phyloP scores from a whole-genome alignment of 2,329 filamentous ascomycete genomes.

The Trichoderma aggressivum region DNA sequence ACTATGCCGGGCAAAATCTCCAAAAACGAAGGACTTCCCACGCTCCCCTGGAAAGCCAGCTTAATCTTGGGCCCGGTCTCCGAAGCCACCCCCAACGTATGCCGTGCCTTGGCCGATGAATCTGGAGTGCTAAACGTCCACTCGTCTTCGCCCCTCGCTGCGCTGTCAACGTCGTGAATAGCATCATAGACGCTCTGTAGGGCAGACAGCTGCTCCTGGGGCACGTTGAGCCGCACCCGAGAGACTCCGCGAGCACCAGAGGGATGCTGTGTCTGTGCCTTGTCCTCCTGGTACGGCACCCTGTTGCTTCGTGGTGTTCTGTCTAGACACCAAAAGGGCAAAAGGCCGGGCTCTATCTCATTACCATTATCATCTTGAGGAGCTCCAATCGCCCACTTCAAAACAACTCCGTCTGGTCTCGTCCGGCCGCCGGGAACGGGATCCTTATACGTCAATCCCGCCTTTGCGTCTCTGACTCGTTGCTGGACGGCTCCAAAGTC shows the following conservation, averaged over 20 bases:
- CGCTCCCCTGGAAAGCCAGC: slow-evolving; percentile 20
- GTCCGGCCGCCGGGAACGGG: slow-evolving; percentile 52
- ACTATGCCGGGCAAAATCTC: slow-evolving; percentile 23
- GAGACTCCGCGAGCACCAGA: slow-evolving; percentile 51
- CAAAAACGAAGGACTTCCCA: slow-evolving; percentile 20
- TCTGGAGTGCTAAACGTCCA: slow-evolving; percentile 22
- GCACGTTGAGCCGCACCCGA: slow-evolving; percentile 39
- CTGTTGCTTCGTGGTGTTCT: slow-evolving; percentile 53
- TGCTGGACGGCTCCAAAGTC: slow-evolving; percentile 39
- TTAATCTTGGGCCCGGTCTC: slow-evolving; percentile 14
- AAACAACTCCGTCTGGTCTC: slow-evolving; percentile 50
- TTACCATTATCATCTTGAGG: slow-evolving; percentile 28
- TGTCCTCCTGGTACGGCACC: slow-evolving; percentile 43
- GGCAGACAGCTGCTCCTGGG: slow-evolving; percentile 21
- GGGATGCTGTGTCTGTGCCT: slow-evolving; percentile 41
- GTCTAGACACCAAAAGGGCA: slow-evolving; percentile 67
- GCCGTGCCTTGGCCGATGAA: slow-evolving; percentile 5
- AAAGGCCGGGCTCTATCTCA: slow-evolving; percentile 41
- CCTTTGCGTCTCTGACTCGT: slow-evolving; percentile 31
- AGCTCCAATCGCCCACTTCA: slow-evolving; percentile 59
- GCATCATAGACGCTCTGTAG: slow-evolving; percentile 29
- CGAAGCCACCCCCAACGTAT: slow-evolving; percentile 11
- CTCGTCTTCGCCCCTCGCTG: not conserved
- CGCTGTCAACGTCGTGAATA: slow-evolving; percentile 23
- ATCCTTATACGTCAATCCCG: slow-evolving; percentile 44